Conservation (phyloP, 148 eudicot species). For the Camellia granthamiana region DNA sequence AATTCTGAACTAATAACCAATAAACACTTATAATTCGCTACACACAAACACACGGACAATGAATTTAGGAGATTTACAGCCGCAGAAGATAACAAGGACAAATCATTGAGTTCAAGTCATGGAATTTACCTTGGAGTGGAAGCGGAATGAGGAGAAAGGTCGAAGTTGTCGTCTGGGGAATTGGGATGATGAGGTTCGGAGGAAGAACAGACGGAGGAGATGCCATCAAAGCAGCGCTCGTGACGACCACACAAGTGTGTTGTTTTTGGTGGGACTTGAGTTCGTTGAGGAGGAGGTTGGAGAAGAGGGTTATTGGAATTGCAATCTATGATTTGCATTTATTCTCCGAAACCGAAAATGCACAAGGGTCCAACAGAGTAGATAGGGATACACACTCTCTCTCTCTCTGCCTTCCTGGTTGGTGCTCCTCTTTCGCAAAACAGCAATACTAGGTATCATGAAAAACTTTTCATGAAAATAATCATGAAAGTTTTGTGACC, state of each 20-base stretch:
- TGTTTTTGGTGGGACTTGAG: neutral
- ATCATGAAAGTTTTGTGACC: too few species aligned
- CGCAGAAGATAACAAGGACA: neutral
- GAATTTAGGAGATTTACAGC: neutral
- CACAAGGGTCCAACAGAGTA: neutral
- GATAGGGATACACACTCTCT: neutral
- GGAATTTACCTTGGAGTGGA: conserved; percentile 28
- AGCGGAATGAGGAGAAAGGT: conserved; percentile 24
- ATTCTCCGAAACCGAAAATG: neutral
- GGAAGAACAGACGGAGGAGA: conserved; percentile 37
- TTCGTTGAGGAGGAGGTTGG: conserved; percentile 8
- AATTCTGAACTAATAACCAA: too few species aligned
- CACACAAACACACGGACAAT: neutral
- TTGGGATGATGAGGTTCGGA: conserved; percentile 12
- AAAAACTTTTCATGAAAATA: too few species aligned
- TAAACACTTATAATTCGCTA: too few species aligned
- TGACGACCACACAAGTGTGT: conserved; percentile 48
- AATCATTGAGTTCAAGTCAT: neutral
- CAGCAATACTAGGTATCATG: too few species aligned
- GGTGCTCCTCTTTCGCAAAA: too few species aligned
- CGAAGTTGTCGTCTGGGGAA: neutral
- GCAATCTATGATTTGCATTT: conserved; percentile 34
- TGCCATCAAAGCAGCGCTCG: conserved; percentile 59
- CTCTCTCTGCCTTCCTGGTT: too few species aligned
- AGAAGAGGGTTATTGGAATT: conserved; percentile 14